Base-by-base conservation (phyloP, 192 early-diverging fungal species). In the Coemansia sp. region DNA sequence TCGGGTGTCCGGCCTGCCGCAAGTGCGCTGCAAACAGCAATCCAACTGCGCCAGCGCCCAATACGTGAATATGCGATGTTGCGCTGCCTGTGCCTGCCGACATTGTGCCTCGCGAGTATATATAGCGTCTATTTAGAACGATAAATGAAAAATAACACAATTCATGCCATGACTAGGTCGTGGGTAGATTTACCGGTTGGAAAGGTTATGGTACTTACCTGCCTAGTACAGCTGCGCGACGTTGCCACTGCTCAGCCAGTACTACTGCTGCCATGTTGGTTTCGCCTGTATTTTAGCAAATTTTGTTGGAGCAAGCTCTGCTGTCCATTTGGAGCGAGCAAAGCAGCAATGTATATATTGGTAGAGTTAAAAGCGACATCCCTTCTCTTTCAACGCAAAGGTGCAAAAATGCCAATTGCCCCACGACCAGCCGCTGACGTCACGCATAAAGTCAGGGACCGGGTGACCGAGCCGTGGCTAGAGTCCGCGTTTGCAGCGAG, bases 1-100 rank as follows among this genome's bases (percentile, higher is more conserved):
- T 77, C 32, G 83, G 79, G 12, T 79, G 73, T 2, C 78, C 72
- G 15, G 74, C 62, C n/a, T 73, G 64, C 43, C 83, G 76, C 47
- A 92, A 73, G 43, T 85, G 67, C 12, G 79, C 73, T 8, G 87
- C 88, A 55, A 90, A 69, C 47, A 89, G 75, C 37, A 87, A 78
- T 4, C 90, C 90, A 17, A 90, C 81, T n/a, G 87, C 89, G 4
- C 89, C 88, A 27, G 85, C 84, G 21, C 90, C 90, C 6, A 92
- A 71, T 41, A 92, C 67, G 65, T 92, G 87, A n/a, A 87, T 66
- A 12, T 66, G 72, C n/a, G 66, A 65, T n/a, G 29, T n/a, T 17
- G n/a, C n/a, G 47, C 47, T 17, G 47, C 47, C 47, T 7, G 15
- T n/a, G 41, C 41, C 41, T 43, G 41, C 41, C 15, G 41, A 15